phyloP scores from a whole-genome alignment of 371 early-diverging fungal genomes.

The Mortierella polycephala region DNA sequence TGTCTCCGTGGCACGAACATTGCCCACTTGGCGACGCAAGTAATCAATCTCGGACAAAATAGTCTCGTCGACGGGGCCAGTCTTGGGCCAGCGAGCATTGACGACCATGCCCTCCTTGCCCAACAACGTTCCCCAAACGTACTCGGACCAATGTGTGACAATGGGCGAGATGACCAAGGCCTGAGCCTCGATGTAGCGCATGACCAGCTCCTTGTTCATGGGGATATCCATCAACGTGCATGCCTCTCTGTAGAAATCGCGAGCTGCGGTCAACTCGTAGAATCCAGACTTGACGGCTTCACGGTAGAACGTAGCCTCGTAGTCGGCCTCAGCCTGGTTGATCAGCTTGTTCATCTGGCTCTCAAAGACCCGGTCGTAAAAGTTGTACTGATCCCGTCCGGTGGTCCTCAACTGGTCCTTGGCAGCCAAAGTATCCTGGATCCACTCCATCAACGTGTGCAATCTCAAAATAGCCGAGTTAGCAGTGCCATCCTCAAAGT shows the following conservation, averaged over 20 bases:
- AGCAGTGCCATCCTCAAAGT: slow-evolving; percentile 98
- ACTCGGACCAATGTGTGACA: slow-evolving; percentile 94
- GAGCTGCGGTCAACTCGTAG: slow-evolving; percentile 91
- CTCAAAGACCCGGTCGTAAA: slow-evolving; percentile 89
- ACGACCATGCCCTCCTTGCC: slow-evolving; percentile 80
- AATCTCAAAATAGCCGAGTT: slow-evolving; percentile 97
- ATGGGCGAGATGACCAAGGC: slow-evolving; percentile 88
- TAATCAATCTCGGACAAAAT: slow-evolving; percentile 85
- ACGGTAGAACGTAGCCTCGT: slow-evolving; percentile 88
- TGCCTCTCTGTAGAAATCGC: slow-evolving; percentile 93
- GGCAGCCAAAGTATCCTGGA: slow-evolving; percentile 67
- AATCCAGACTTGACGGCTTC: slow-evolving; percentile 96
- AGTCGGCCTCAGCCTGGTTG: slow-evolving; percentile 77
- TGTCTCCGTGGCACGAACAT: slow-evolving; percentile 88
- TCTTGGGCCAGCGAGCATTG: slow-evolving; percentile 79
- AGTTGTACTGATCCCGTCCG: slow-evolving; percentile 61
- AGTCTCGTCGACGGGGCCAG: slow-evolving; percentile 67
- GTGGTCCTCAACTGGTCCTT: slow-evolving; percentile 51
- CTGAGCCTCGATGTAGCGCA: slow-evolving; percentile 86
- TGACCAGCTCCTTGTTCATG: slow-evolving; percentile 88
- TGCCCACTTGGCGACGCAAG: slow-evolving; percentile 78
- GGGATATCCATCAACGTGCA: slow-evolving; percentile 72
- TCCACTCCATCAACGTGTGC: slow-evolving; percentile 93
- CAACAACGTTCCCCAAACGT: slow-evolving; percentile 85
- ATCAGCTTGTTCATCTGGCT: slow-evolving; percentile 87